Conservation (phyloP, 1,284 basidiomycete species). For the Rhodofomes roseus region DNA sequence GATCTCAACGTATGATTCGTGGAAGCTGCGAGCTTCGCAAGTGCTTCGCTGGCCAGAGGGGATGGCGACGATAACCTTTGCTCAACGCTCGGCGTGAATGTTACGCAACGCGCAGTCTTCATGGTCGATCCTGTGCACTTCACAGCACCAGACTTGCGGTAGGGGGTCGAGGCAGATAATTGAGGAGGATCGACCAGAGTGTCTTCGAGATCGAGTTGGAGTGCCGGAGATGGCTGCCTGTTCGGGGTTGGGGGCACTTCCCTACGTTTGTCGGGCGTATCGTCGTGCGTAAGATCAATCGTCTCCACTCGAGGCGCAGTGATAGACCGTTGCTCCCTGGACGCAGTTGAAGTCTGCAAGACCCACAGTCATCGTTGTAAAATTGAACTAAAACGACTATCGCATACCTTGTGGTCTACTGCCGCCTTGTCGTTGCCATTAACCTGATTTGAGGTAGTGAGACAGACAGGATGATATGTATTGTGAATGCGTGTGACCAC, state of each 20-base stretch:
- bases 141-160: neutral
- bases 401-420: neutral
- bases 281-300: constrained; percentile 18
- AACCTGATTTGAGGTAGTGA: neutral
- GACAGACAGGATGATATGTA: neutral
- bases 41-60: neutral
- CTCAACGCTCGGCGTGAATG: constrained; percentile 4
- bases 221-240: too few relatives aligned
- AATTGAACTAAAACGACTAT: neutral
- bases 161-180: constrained; percentile 3
- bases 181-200: neutral
- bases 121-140: neutral
- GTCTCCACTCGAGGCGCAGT: constrained; percentile 1
- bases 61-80: neutral
- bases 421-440: neutral
- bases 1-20: neutral
- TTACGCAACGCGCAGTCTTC: constrained; percentile 5
- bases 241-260: too few relatives aligned
- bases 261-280: constrained; percentile 5
- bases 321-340: neutral
- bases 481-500: neutral
- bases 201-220: neutral
- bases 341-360: neutral
- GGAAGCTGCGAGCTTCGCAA: neutral
- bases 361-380: neutral